These are phyloP conservation scores for Elsinoe fawcettii DNA, from an alignment of 2,329 filamentous ascomycete genomes.

Conservation along the genomic window DNA sequence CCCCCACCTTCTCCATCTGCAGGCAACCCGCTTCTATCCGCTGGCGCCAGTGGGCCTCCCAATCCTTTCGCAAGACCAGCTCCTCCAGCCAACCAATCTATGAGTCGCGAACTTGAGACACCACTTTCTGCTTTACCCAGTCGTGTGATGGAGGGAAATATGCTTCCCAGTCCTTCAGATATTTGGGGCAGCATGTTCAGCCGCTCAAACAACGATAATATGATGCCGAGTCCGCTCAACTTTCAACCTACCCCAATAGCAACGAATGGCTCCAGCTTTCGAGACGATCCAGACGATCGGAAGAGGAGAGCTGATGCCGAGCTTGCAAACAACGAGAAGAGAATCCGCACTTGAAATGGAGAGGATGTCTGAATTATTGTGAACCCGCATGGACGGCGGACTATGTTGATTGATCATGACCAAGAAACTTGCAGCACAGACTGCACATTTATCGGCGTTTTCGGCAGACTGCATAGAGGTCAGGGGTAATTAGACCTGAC, in stretches of 20 bases:
- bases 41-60: conserved; percentile 82
- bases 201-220: conserved; percentile 61
- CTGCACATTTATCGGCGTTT: conserved; percentile 2
- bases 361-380: neutral
- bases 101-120: conserved; percentile 52
- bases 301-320: conserved; percentile 24
- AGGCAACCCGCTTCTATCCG: conserved; percentile 67
- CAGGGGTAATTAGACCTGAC: neutral
- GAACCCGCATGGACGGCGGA: neutral
- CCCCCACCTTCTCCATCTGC: conserved; percentile 90
- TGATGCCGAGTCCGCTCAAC: conserved; percentile 83
- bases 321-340: conserved; percentile 22
- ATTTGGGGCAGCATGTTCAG: conserved; percentile 71
- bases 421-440: neutral
- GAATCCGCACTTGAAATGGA: conserved; percentile 19
- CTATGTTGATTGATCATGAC: neutral
- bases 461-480: neutral
- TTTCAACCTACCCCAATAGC: conserved; percentile 68
- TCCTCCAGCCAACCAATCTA: conserved; percentile 50
- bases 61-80: conserved; percentile 90
- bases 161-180: conserved; percentile 81
- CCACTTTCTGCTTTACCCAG: conserved; percentile 92
- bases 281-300: conserved; percentile 29
- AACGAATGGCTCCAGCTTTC: conserved; percentile 25
- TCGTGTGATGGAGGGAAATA: conserved; percentile 75